phyloP scores from a whole-genome alignment of 2,329 filamentous ascomycete genomes.

The Sporothrix euskadiensis region DNA sequence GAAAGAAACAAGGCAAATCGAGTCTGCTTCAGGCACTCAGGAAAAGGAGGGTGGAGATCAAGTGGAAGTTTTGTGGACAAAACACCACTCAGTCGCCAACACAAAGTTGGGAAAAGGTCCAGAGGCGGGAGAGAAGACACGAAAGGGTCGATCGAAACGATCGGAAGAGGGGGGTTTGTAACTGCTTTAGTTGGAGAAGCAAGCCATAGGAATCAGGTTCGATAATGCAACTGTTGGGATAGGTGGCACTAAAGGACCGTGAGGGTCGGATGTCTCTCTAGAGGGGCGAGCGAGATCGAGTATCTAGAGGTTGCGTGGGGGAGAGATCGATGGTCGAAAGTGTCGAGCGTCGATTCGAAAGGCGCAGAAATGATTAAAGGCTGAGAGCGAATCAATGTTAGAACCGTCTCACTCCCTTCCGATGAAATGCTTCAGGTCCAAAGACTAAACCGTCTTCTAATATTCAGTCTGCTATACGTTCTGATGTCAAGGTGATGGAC shows the following conservation, averaged over 20 bases:
- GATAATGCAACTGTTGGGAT: neutral
- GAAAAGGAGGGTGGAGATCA: slow-evolving; percentile 34
- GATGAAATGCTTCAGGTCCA: neutral
- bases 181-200: slow-evolving; percentile 31
- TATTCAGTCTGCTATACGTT: neutral
- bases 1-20: slow-evolving; percentile 28
- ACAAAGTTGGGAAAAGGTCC: neutral
- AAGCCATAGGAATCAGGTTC: slow-evolving; percentile 40
- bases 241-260: slow-evolving; percentile 8
- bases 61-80: slow-evolving; percentile 29
- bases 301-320: neutral
- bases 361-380: neutral
- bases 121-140: slow-evolving; percentile 40
- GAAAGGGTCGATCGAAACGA: slow-evolving; percentile 25
- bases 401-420: neutral
- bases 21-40: slow-evolving; percentile 47
- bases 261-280: neutral
- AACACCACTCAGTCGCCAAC: slow-evolving; percentile 36
- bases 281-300: neutral
- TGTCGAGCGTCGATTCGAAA: neutral
- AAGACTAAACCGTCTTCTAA: neutral
- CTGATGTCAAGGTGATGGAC: neutral
- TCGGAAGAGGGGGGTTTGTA: slow-evolving; percentile 22
- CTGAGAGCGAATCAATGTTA: slow-evolving; percentile 1
- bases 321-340: neutral